These are phyloP conservation scores for Setomelanomma holmii DNA, from an alignment of 2,329 filamentous ascomycete species.

Conservation along the genomic window DNA sequence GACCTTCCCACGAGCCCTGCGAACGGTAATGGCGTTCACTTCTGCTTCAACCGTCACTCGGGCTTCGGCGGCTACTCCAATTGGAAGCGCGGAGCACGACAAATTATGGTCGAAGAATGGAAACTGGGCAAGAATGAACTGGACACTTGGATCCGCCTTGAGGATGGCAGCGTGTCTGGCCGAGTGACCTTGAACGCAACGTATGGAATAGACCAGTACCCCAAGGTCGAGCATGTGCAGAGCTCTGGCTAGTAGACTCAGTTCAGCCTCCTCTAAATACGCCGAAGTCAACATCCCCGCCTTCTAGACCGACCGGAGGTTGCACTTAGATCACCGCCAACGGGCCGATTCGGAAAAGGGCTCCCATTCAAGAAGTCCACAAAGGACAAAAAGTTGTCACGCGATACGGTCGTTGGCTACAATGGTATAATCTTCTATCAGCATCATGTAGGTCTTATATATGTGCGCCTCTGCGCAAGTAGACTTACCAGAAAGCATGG, in stretches of 20 bases:
- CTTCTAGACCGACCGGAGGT: no score
- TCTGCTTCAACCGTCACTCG: slow-evolving; percentile 70
- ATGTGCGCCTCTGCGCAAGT: no score
- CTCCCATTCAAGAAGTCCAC: no score
- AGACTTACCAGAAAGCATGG: no score
- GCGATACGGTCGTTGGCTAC: no score
- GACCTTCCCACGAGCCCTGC: slow-evolving; percentile 39
- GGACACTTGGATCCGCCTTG: slow-evolving; percentile 68
- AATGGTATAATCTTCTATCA: no score
- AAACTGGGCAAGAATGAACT: slow-evolving; percentile 52
- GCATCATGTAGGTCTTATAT: no score
- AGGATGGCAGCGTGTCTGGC: slow-evolving; percentile 61
- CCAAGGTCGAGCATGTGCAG: slow-evolving; percentile 22
- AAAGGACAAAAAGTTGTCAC: no score
- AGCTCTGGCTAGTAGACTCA: slow-evolving; percentile 12
- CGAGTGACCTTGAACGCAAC: slow-evolving; percentile 65
- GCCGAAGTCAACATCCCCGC: no score
- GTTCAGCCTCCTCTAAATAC: neutral
- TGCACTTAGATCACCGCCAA: neutral
- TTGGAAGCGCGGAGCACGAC: slow-evolving; percentile 67
- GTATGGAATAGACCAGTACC: slow-evolving; percentile 64
- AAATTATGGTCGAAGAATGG: slow-evolving; percentile 59
- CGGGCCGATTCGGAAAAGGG: no score
- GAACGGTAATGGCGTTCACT: slow-evolving; percentile 53
- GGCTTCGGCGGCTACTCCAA: slow-evolving; percentile 74